phyloP scores from a whole-genome alignment of 345 rosid species.

The sweet orange (Citrus sinensis) region DVS_A1.0 CM039163.1:3864001-3864500 shows the following conservation, averaged over 20 bases:
- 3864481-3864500: slow-evolving; percentile 93
- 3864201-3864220: slow-evolving; percentile 83
- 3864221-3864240: slow-evolving; percentile 71
- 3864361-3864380: slow-evolving; percentile 78
- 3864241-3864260: slow-evolving; percentile 62
- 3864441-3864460: slow-evolving; percentile 96
- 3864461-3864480: slow-evolving; percentile 94
- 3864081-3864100: slow-evolving; percentile 66
- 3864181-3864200: slow-evolving; percentile 88
- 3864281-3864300: slow-evolving; percentile 77
- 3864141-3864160: slow-evolving; percentile 83
- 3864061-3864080: slow-evolving; percentile 87
- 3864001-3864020: slow-evolving; percentile 82
- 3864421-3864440: slow-evolving; percentile 76
- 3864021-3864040: slow-evolving; percentile 79
- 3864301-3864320: slow-evolving; percentile 84
- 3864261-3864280: slow-evolving; percentile 92
- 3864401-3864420: slow-evolving; percentile 95
- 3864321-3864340: slow-evolving; percentile 87
- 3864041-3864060: slow-evolving; percentile 98
- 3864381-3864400: slow-evolving; percentile 86
- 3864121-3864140: slow-evolving; percentile 84
- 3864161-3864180: slow-evolving; percentile 75
- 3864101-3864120: slow-evolving; percentile 74
- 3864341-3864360: slow-evolving; percentile 90